A percentile compares a stretch with the other conserved stretches of the same genome.
phyloP scores from a whole-genome alignment of 2,329 filamentous ascomycete species.

The Aspergillus aculeatinus region DNA sequence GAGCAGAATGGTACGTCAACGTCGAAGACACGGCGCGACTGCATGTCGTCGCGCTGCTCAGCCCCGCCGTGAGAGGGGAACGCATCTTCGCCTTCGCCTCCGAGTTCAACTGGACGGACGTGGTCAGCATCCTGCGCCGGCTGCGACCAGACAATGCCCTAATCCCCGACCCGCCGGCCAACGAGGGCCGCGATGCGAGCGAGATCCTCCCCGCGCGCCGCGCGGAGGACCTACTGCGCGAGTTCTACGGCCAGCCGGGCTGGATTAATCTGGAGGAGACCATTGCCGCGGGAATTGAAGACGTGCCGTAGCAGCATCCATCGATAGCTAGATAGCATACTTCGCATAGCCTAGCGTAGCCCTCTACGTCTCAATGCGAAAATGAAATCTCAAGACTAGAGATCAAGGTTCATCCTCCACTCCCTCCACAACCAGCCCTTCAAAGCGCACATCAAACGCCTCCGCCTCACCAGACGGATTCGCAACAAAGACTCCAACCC shows the following conservation, averaged over 20 bases:
- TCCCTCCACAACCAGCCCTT: neutral
- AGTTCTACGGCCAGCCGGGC: neutral
- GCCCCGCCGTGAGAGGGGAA: constrained; percentile 48
- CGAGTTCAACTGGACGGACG: constrained; percentile 48
- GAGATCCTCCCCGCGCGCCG: neutral
- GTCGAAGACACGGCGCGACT: constrained; percentile 52
- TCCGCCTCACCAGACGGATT: neutral
- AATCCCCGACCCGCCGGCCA: constrained; percentile 25
- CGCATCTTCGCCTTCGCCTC: constrained; percentile 56
- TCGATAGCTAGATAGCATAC: neutral
- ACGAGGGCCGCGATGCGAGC: neutral
- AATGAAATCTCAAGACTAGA: no score
- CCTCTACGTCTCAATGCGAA: no score
- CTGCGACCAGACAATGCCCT: constrained; percentile 17
- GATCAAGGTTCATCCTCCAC: neutral
- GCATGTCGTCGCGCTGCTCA: constrained; percentile 53
- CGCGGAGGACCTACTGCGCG: neutral
- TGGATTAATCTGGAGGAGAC: neutral
- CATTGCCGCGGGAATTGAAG: neutral
- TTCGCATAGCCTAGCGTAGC: no score
- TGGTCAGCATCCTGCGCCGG: constrained; percentile 33
- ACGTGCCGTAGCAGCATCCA: neutral
- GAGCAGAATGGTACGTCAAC: constrained; percentile 48
- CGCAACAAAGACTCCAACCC: neutral
- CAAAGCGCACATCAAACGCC: neutral